Evolutionary conservation across 345 rosid genomes (phyloP).

Genomic region (Alliaria petiolata): DNA sequence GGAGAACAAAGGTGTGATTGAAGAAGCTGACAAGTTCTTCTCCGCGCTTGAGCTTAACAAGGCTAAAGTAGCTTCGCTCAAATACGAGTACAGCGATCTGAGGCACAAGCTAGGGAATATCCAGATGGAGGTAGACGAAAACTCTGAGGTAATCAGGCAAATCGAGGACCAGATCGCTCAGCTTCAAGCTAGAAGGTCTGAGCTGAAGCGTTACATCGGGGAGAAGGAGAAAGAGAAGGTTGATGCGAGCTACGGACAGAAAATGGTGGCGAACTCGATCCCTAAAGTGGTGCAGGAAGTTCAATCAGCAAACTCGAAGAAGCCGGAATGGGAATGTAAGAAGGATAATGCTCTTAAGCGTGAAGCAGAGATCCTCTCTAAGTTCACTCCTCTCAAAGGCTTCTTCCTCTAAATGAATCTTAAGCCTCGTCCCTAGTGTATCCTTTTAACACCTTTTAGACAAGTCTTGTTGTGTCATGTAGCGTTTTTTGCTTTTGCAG

Average conservation of each 20-base stretch:
- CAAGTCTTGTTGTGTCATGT: background rate
- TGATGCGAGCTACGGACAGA: slow-evolving; percentile 42
- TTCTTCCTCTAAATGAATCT: slow-evolving; percentile 29
- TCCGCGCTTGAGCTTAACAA: slow-evolving; percentile 48
- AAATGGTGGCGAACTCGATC: slow-evolving; percentile 47
- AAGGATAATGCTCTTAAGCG: slow-evolving; percentile 46
- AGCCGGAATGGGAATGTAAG: slow-evolving; percentile 53
- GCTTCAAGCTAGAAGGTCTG: slow-evolving; percentile 46
- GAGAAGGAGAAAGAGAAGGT: slow-evolving; percentile 40
- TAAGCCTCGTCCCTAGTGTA: background rate
- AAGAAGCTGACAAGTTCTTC: slow-evolving; percentile 46
- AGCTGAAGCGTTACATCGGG: slow-evolving; percentile 38
- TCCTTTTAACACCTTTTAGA: background rate
- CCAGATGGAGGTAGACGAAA: slow-evolving; percentile 48
- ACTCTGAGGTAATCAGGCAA: slow-evolving; percentile 38
- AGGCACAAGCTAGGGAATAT: slow-evolving; percentile 47
- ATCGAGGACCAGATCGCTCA: slow-evolving; percentile 55
- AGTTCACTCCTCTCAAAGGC: slow-evolving; percentile 54
- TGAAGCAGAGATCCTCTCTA: slow-evolving; percentile 51
- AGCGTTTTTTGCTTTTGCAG: slow-evolving; percentile 6
- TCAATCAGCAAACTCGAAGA: slow-evolving; percentile 50
- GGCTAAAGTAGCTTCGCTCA: slow-evolving; percentile 51
- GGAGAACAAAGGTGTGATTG: slow-evolving; percentile 47
- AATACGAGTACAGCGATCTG: slow-evolving; percentile 51
- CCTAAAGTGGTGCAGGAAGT: slow-evolving; percentile 53